phyloP scores from a whole-genome alignment of 1,284 basidiomycete species.

The Melanopsichium pennsylvanicum region DNA sequence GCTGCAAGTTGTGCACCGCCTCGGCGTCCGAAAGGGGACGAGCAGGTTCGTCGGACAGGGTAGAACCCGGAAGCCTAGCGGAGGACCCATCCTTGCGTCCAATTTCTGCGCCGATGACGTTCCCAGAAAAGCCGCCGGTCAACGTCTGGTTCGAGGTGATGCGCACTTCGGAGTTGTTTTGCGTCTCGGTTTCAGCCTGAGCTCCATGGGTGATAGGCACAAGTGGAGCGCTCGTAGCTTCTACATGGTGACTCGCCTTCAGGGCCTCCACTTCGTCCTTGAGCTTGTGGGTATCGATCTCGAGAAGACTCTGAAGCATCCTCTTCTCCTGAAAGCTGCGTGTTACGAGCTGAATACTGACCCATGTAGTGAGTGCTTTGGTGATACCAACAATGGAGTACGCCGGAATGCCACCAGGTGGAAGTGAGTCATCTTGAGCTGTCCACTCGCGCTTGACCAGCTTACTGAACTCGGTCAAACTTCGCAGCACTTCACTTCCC shows the following conservation, averaged over 20 bases:
- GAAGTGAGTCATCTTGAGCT: conserved; percentile 45
- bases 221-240: conserved; percentile 8
- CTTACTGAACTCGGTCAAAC: conserved; percentile 44
- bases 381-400: conserved; percentile 53
- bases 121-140: conserved; percentile 37
- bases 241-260: conserved; percentile 28
- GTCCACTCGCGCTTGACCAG: conserved; percentile 60
- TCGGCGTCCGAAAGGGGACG: conserved; percentile 40
- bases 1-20: conserved; percentile 47
- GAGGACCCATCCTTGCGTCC: conserved; percentile 27
- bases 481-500: conserved; percentile 51
- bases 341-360: conserved; percentile 57
- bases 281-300: conserved; percentile 39
- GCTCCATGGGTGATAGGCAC: neutral
- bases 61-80: conserved; percentile 18
- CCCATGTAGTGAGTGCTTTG: conserved; percentile 56
- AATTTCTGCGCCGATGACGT: conserved; percentile 58
- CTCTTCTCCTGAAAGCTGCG: conserved; percentile 42
- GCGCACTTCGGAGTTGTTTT: conserved; percentile 26
- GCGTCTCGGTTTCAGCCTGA: neutral
- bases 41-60: conserved; percentile 17
- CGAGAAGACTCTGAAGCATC: conserved; percentile 42
- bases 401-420: conserved; percentile 57
- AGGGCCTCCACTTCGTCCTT: conserved; percentile 30
- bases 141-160: conserved; percentile 50